Evolutionary conservation across 1,284 basidiomycete species (phyloP).

Genomic region (Cutaneotrichosporon dermatis): DNA sequence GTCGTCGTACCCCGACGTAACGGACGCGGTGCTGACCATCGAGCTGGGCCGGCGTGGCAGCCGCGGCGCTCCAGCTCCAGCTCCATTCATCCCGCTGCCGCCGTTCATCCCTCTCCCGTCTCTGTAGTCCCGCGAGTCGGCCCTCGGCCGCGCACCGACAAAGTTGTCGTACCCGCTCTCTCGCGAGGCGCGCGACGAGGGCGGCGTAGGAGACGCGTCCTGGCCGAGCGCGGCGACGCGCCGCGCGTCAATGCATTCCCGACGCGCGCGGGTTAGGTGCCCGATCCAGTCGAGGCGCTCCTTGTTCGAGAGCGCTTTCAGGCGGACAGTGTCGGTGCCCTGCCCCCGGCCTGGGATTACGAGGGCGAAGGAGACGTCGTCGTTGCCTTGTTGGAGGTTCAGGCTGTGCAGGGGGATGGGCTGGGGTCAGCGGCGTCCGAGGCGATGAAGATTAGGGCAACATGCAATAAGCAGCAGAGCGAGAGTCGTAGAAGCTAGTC

Average conservation of each 20-base stretch:
- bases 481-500: too few species aligned
- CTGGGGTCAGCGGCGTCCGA: conserved; percentile 55
- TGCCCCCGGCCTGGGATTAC: not conserved
- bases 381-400: conserved; percentile 50
- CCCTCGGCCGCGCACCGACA: too few species aligned
- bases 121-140: too few species aligned
- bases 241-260: conserved; percentile 8
- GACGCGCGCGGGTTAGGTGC: conserved; percentile 8
- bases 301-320: conserved; percentile 13
- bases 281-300: conserved; percentile 29
- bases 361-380: conserved; percentile 62
- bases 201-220: too few species aligned
- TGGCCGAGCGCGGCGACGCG: not conserved
- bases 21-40: not conserved
- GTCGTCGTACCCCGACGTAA: conserved; percentile 4
- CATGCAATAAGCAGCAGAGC: too few species aligned
- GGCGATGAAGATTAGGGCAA: too few species aligned
- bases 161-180: too few species aligned
- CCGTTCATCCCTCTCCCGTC: too few species aligned
- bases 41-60: not conserved
- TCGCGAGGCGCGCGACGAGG: too few species aligned
- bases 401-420: conserved; percentile 46
- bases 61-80: too few species aligned
- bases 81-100: too few species aligned
- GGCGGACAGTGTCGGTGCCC: conserved; percentile 11